These are phyloP conservation scores for Podila epicladia DNA, from an alignment of 192 early-diverging fungal species.

Conservation along the genomic window DNA sequence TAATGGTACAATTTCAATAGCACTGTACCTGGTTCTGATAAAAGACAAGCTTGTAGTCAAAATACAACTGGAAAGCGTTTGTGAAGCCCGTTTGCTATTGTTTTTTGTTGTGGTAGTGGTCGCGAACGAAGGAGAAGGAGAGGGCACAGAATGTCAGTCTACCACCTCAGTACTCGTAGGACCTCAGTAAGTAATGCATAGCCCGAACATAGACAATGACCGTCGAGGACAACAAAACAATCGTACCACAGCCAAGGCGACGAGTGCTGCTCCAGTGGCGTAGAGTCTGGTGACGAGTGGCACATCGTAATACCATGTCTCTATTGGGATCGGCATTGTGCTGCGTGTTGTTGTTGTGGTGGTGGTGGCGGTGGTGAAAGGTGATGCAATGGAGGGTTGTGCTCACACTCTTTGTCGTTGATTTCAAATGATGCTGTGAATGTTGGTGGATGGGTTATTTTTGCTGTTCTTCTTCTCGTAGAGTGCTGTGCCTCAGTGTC, in stretches of 20 bases:
- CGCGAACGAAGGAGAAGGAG: not conserved
- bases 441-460: no score
- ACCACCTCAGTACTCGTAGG: no score
- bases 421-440: no score
- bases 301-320: slow-evolving; percentile 92
- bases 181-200: no score
- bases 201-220: no score
- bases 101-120: no score
- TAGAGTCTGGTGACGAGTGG: slow-evolving; percentile 89
- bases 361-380: not conserved
- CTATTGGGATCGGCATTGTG: slow-evolving; percentile 68
- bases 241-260: slow-evolving; percentile 84
- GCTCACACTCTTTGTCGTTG: not conserved
- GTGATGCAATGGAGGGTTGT: not conserved
- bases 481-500: no score
- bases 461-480: no score
- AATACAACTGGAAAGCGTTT: slow-evolving; percentile 83
- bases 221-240: no score
- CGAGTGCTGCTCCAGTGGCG: slow-evolving; percentile 77
- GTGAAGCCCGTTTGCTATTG: slow-evolving; percentile 85
- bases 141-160: not conserved
- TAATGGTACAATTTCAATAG: not conserved
- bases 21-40: slow-evolving; percentile 69
- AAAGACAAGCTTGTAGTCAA: slow-evolving; percentile 78
- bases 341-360: not conserved